phyloP scores from a whole-genome alignment of 768 basidiomycete species.

The Lentinula detonsa region DNA sequence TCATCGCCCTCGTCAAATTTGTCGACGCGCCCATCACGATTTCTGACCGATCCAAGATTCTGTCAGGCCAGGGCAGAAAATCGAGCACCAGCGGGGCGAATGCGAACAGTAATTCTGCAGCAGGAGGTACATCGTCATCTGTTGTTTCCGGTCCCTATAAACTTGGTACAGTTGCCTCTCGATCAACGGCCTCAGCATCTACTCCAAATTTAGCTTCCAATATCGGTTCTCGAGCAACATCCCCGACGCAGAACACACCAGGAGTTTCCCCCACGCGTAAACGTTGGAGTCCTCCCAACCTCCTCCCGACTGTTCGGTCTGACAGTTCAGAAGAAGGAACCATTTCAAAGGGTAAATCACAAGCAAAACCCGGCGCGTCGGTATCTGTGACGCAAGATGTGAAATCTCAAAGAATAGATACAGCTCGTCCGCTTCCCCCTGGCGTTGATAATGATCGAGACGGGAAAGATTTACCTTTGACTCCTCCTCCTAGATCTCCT shows the following conservation, averaged over 20 bases:
- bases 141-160: constrained; percentile 26
- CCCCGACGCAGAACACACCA: constrained; percentile 22
- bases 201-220: constrained; percentile 47
- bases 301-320: constrained; percentile 46
- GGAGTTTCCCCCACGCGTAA: constrained; percentile 33
- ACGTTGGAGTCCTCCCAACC: constrained; percentile 45
- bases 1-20: constrained; percentile 59
- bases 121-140: constrained; percentile 9
- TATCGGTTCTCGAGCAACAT: constrained; percentile 21
- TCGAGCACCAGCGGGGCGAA: not conserved
- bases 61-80: constrained; percentile 29
- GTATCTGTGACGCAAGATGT: not conserved
- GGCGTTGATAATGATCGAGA: constrained; percentile 20
- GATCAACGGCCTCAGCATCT: constrained; percentile 41
- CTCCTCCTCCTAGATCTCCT: constrained; percentile 45
- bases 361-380: not conserved
- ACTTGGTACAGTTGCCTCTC: constrained; percentile 27
- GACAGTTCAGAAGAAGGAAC: constrained; percentile 48
- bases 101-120: constrained; percentile 14
- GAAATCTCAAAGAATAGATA: constrained; percentile 5
- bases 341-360: constrained; percentile 10
- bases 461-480: constrained; percentile 30
- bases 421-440: constrained; percentile 7
- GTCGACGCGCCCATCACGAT: constrained; percentile 41
- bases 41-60: constrained; percentile 38